phyloP scores from a whole-genome alignment of 2,329 filamentous ascomycete genomes.

The Penicillium sp. region DNA sequence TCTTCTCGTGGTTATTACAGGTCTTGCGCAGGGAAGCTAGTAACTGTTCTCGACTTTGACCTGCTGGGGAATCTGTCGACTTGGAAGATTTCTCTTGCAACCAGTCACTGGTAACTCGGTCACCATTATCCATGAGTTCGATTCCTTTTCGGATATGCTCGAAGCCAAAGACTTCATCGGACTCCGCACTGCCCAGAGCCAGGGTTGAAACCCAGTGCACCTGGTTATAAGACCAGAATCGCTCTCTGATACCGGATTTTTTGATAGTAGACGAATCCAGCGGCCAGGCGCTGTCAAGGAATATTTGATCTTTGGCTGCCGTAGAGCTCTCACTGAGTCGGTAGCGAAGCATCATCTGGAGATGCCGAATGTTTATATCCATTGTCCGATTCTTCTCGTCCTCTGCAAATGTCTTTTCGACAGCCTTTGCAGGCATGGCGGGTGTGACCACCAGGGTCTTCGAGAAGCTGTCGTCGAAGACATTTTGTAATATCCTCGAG shows the following conservation, averaged over 20 bases:
- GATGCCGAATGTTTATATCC: constrained; percentile 63
- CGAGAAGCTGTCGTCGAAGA: constrained; percentile 47
- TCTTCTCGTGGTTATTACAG: constrained; percentile 76
- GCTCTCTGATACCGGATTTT: constrained; percentile 47
- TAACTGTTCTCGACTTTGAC: constrained; percentile 39
- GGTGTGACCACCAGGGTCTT: constrained; percentile 57
- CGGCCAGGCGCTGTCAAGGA: constrained; percentile 31
- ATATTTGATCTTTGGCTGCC: constrained; percentile 33
- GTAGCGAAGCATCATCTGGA: constrained; percentile 59
- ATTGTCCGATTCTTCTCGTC: constrained; percentile 50
- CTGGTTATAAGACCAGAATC: constrained; percentile 58
- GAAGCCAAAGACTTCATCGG: constrained; percentile 41
- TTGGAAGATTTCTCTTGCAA: constrained; percentile 35
- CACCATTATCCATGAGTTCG: constrained; percentile 42
- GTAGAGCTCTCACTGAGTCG: constrained; percentile 34
- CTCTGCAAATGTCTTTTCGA: constrained; percentile 45
- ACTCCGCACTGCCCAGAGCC: constrained; percentile 50
- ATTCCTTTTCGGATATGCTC: constrained; percentile 38
- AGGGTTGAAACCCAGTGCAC: constrained; percentile 60
- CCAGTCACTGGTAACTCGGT: constrained; percentile 39
- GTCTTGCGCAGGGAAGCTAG: constrained; percentile 54
- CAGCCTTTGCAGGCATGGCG: constrained; percentile 37
- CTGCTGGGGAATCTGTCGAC: constrained; percentile 29
- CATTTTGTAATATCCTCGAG: constrained; percentile 48
- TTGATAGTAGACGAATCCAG: constrained; percentile 27